A percentile compares a stretch with the other conserved stretches of the same genome.
Conservation (phyloP, 805 yeast genomes). For the Wickerhamiella brachini region DNA sequence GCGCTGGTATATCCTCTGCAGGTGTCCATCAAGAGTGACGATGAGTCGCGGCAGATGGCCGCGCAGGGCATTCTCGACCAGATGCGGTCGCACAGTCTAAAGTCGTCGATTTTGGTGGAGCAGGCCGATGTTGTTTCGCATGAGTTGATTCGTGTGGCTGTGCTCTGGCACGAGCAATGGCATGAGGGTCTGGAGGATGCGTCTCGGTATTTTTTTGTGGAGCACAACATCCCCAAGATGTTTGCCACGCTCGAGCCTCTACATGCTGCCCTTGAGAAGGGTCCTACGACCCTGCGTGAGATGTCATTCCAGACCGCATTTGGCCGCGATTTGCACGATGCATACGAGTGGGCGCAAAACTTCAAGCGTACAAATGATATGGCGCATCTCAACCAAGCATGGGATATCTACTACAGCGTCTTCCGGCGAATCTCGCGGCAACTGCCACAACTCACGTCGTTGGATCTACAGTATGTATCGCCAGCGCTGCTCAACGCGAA, state of each 20-base stretch:
- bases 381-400: constrained; percentile 85
- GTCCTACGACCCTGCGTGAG: constrained; percentile 88
- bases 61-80: constrained; percentile 84
- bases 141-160: constrained; percentile 88
- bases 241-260: constrained; percentile 79
- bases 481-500: constrained; percentile 71
- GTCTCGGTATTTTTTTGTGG: constrained; percentile 82
- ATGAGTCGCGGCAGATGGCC: constrained; percentile 77
- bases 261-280: constrained; percentile 64
- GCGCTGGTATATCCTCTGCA: constrained; percentile 90
- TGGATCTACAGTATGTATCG: constrained; percentile 86
- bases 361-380: constrained; percentile 75
- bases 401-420: constrained; percentile 93
- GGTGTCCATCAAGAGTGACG: constrained; percentile 90
- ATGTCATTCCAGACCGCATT: constrained; percentile 84
- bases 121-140: constrained; percentile 91
- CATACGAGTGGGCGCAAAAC: constrained; percentile 83
- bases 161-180: constrained; percentile 96
- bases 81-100: constrained; percentile 56
- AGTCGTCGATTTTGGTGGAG: constrained; percentile 63
- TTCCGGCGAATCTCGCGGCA: constrained; percentile 85
- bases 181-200: constrained; percentile 97
- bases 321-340: constrained; percentile 85
- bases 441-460: constrained; percentile 68
- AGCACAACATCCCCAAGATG: constrained; percentile 90